Evolutionary conservation across 208 protist genomes (phyloP).

Genomic region (Tetramitus jugosus): DNA sequence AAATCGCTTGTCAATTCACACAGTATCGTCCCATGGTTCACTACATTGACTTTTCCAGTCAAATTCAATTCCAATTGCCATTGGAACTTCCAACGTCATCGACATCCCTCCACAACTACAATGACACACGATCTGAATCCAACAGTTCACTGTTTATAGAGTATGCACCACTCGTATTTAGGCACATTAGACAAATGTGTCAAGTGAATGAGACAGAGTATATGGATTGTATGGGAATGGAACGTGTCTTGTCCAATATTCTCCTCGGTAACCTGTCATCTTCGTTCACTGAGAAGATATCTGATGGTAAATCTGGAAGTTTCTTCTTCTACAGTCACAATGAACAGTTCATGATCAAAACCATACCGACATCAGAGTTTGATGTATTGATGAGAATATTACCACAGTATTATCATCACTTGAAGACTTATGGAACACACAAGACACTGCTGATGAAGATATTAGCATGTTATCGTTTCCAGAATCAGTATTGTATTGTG

Average conservation of each 20-base stretch:
- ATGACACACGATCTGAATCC: background rate
- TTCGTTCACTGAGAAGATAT: background rate
- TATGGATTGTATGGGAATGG: background rate
- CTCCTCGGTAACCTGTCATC: constrained; percentile 2
- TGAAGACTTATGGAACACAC: background rate
- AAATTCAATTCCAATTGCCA: background rate
- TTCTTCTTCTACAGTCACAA: constrained; percentile 4
- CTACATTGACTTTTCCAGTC: background rate
- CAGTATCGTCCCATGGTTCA: background rate
- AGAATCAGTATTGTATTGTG: background rate
- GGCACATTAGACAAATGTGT: background rate
- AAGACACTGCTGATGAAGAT: too few relatives aligned
- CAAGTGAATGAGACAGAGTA: background rate
- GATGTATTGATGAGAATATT: background rate
- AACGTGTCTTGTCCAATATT: background rate
- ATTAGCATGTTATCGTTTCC: too few relatives aligned
- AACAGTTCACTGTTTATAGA: background rate
- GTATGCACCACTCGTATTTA: constrained; percentile 4
- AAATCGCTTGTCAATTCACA: background rate
- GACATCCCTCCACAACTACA: background rate
- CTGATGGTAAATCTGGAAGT: constrained; percentile 13
- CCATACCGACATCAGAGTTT: background rate
- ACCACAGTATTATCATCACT: background rate
- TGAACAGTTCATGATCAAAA: background rate
- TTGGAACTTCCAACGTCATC: too few relatives aligned